Evolutionary conservation across 2,329 filamentous ascomycete species (phyloP).

Genomic region (Aureobasidium leucospermi): DNA sequence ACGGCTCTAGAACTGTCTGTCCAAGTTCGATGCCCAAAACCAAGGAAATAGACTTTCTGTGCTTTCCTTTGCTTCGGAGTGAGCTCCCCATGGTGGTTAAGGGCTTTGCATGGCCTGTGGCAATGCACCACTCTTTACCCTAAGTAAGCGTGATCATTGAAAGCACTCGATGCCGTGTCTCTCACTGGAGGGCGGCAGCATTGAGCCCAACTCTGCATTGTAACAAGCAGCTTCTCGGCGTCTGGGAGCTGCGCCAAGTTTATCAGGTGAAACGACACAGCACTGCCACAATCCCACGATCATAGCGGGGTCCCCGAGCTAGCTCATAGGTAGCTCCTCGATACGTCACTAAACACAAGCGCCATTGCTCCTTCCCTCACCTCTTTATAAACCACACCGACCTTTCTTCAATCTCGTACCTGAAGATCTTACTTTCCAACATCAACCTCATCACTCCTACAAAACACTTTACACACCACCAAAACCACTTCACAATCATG

Average conservation of each 20-base stretch:
- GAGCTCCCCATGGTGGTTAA: too few species aligned
- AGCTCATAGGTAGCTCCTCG: not conserved
- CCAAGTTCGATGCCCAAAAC: not conserved
- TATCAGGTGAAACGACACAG: conserved; percentile 1
- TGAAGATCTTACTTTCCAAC: not conserved
- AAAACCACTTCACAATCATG: conserved; percentile 27
- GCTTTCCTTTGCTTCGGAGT: not conserved
- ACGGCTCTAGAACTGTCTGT: not conserved
- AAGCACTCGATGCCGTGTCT: too few species aligned
- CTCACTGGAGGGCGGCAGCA: too few species aligned
- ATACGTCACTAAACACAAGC: not conserved
- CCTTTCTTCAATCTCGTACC: not conserved
- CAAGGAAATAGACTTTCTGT: not conserved
- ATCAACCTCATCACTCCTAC: not conserved
- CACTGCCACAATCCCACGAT: conserved; percentile 3
- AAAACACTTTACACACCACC: not conserved
- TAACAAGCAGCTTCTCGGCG: not conserved
- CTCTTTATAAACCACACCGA: not conserved
- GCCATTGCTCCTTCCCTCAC: not conserved
- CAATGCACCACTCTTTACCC: too few species aligned
- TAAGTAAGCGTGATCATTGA: too few species aligned
- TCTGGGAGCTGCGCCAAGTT: not conserved
- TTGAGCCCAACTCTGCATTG: not conserved
- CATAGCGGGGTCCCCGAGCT: conserved; percentile 4
- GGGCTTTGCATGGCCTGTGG: too few species aligned